phyloP scores from a whole-genome alignment of 805 yeast species.

The Starmerella gropengiesseri region DNA sequence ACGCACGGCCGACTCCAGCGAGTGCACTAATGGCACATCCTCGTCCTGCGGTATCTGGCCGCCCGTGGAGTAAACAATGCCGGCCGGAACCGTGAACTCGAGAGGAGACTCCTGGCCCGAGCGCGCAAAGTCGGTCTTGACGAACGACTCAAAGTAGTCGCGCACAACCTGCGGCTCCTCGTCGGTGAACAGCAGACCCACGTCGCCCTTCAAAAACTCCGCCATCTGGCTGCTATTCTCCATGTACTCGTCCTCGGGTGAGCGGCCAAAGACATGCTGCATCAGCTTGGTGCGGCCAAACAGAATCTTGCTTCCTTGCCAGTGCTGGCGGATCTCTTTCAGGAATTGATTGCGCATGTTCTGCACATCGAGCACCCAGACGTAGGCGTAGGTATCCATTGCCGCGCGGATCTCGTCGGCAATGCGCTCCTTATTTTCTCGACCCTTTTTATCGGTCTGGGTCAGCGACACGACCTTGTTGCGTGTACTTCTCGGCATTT shows the following conservation, averaged over 20 bases:
- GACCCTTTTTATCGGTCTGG: constrained; percentile 91
- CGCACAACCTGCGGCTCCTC: constrained; percentile 82
- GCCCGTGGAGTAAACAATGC: constrained; percentile 87
- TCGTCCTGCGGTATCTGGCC: constrained; percentile 84
- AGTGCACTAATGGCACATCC: constrained; percentile 93
- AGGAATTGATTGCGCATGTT: constrained; percentile 93
- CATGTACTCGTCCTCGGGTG: constrained; percentile 79
- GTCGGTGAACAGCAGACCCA: constrained; percentile 81
- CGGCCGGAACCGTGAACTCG: constrained; percentile 76
- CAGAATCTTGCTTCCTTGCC: constrained; percentile 81
- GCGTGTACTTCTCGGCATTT: constrained; percentile 95
- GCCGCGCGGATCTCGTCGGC: constrained; percentile 82
- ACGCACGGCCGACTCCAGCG: constrained; percentile 87
- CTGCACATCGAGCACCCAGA: constrained; percentile 77
- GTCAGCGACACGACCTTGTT: constrained; percentile 91
- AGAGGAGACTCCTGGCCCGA: constrained; percentile 79
- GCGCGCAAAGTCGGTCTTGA: constrained; percentile 75
- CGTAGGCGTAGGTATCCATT: constrained; percentile 63
- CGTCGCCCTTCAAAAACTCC: constrained; percentile 57
- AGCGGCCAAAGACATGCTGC: constrained; percentile 83
- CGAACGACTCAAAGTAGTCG: constrained; percentile 71
- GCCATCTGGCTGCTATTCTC: constrained; percentile 68
- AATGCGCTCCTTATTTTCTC: constrained; percentile 79
- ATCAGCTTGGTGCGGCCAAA: constrained; percentile 90
- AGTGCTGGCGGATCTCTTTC: constrained; percentile 83